Conservation (phyloP, 2,329 filamentous ascomycete genomes). For the Aspergillus spinulosporus region DNA sequence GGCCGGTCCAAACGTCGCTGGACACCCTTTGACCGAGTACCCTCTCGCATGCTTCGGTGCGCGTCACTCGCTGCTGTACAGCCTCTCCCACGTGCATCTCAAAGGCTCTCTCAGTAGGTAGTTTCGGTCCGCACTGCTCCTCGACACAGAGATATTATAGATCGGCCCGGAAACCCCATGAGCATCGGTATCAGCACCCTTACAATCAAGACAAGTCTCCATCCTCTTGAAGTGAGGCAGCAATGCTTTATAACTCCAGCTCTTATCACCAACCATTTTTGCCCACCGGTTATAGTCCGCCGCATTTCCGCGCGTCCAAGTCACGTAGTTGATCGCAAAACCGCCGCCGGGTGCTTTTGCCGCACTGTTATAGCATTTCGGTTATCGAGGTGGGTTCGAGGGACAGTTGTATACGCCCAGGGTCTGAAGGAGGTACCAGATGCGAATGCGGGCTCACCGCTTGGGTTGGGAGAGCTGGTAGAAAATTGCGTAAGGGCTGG, state of each 20-base stretch:
- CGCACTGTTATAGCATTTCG: slow-evolving; percentile 29
- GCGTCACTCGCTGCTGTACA: slow-evolving; percentile 31
- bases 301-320: slow-evolving; percentile 47
- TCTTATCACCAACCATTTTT: slow-evolving; percentile 40
- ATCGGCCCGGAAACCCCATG: slow-evolving; percentile 36
- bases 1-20: slow-evolving; percentile 28
- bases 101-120: slow-evolving; percentile 42
- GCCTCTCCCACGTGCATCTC: slow-evolving; percentile 36
- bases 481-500: slow-evolving; percentile 30
- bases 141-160: slow-evolving; percentile 14
- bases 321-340: slow-evolving; percentile 44
- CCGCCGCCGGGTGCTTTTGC: slow-evolving; percentile 47
- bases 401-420: slow-evolving; percentile 39
- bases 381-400: slow-evolving; percentile 28
- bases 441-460: slow-evolving; percentile 30
- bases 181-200: slow-evolving; percentile 11
- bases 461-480: slow-evolving; percentile 31
- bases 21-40: slow-evolving; percentile 7
- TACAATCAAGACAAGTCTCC: slow-evolving; percentile 33
- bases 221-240: slow-evolving; percentile 49
- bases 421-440: slow-evolving; percentile 31
- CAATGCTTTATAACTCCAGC: slow-evolving; percentile 51
- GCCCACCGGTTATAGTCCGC: slow-evolving; percentile 53
- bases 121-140: slow-evolving; percentile 29
- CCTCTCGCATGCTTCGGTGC: slow-evolving; percentile 22